phyloP scores from a whole-genome alignment of 2,329 filamentous ascomycete species.

The Fusarium acutatum region DNA sequence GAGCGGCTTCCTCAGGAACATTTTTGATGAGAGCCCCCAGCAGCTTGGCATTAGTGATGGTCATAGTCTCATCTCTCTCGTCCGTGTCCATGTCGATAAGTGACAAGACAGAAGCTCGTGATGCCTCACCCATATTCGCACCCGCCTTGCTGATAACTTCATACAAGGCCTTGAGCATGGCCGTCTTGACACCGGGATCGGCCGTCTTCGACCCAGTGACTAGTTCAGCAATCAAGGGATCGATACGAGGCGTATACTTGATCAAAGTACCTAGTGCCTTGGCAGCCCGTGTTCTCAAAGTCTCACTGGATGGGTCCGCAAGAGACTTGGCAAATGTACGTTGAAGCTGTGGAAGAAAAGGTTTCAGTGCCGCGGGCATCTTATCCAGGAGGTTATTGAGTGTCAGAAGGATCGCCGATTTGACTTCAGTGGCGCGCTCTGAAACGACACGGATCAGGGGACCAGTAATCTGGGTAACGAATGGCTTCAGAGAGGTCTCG shows the following conservation, averaged over 20 bases:
- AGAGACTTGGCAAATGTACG: slow-evolving; percentile 96
- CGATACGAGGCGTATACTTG: slow-evolving; percentile 92
- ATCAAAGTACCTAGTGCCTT: slow-evolving; percentile 95
- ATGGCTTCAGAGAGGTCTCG: slow-evolving; percentile 87
- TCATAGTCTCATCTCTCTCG: slow-evolving; percentile 78
- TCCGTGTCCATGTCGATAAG: slow-evolving; percentile 88
- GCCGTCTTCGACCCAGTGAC: slow-evolving; percentile 92
- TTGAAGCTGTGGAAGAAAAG: slow-evolving; percentile 95
- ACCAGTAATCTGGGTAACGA: slow-evolving; percentile 96
- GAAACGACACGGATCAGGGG: slow-evolving; percentile 98
- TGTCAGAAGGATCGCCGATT: slow-evolving; percentile 91
- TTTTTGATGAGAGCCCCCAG: slow-evolving; percentile 91
- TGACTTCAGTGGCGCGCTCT: slow-evolving; percentile 94
- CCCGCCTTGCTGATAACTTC: slow-evolving; percentile 97
- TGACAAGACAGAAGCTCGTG: slow-evolving; percentile 82
- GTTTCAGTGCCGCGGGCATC: slow-evolving; percentile 94
- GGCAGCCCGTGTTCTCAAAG: slow-evolving; percentile 85
- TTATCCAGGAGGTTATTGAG: slow-evolving; percentile 96
- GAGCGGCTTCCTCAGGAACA: slow-evolving; percentile 76
- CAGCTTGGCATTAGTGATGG: slow-evolving; percentile 88
- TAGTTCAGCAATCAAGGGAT: slow-evolving; percentile 90
- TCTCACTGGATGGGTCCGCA: slow-evolving; percentile 90
- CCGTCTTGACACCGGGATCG: slow-evolving; percentile 86
- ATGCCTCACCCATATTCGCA: slow-evolving; percentile 91
- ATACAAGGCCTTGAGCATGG: slow-evolving; percentile 96